These are phyloP conservation scores for Fusarium fujikuroi DNA, from an alignment of 2,329 filamentous ascomycete species.

Conservation along the genomic window DNA sequence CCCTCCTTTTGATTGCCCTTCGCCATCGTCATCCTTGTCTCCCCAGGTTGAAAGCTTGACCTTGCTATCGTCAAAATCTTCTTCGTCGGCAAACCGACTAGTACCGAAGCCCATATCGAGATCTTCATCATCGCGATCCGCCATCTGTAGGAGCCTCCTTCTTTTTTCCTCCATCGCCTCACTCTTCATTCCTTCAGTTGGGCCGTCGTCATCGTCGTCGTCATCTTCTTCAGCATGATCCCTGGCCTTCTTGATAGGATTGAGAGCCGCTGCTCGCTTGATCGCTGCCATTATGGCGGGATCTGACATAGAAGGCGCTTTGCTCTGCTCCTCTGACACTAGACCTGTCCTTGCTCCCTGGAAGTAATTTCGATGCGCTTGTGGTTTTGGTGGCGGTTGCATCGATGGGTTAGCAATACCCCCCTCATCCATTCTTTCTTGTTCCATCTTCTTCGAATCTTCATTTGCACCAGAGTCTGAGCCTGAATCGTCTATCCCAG, in stretches of 20 bases:
- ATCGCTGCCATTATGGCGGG: conserved; percentile 85
- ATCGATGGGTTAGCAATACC: conserved; percentile 48
- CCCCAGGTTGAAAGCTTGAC: conserved; percentile 77
- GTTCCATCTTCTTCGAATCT: conserved; percentile 41
- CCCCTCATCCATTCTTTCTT: conserved; percentile 36
- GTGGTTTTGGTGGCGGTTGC: conserved; percentile 59
- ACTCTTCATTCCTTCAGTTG: conserved; percentile 56
- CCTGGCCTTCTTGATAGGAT: conserved; percentile 56
- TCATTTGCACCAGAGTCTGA: conserved; percentile 58
- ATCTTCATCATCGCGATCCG: conserved; percentile 86
- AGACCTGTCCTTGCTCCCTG: conserved; percentile 66
- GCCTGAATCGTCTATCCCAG: conserved; percentile 63
- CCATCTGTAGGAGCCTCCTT: conserved; percentile 77
- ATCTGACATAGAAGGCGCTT: conserved; percentile 71
- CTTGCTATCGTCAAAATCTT: conserved; percentile 76
- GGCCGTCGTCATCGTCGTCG: conserved; percentile 46
- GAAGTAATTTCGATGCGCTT: conserved; percentile 68
- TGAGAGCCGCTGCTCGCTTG: conserved; percentile 80
- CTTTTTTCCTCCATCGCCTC: conserved; percentile 73
- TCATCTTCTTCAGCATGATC: conserved; percentile 41
- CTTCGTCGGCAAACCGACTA: conserved; percentile 87
- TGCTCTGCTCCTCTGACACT: conserved; percentile 62
- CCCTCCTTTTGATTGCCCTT: conserved; percentile 56
- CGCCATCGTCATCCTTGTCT: conserved; percentile 60
- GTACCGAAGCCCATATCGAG: conserved; percentile 95